Conservation (phyloP, 192 early-diverging fungal genomes). For the Coemansia sp. region DNA sequence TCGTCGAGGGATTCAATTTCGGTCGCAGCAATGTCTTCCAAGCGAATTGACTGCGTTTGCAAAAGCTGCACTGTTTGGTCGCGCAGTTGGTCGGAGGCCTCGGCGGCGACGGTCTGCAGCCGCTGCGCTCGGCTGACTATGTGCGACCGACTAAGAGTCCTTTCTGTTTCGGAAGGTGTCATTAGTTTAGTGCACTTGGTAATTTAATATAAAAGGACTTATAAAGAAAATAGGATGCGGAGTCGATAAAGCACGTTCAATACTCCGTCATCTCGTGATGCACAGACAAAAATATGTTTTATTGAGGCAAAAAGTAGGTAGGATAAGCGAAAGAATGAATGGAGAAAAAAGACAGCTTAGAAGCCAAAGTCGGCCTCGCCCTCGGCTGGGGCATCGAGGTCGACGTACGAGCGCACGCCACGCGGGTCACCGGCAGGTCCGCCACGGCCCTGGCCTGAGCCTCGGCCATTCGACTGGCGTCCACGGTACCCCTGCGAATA, state of each 20-base stretch:
- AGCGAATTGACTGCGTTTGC: slow-evolving; percentile 36
- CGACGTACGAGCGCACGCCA: slow-evolving; percentile 80
- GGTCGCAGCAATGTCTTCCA: slow-evolving; percentile 34
- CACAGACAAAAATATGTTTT: too few relatives aligned
- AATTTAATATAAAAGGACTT: too few relatives aligned
- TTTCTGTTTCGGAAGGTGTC: too few relatives aligned
- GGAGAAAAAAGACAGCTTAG: slow-evolving; percentile 8
- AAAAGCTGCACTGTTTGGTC: slow-evolving; percentile 23
- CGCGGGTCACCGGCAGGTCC: slow-evolving; percentile 59
- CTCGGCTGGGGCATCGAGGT: slow-evolving; percentile 83
- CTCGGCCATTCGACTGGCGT: slow-evolving; percentile 13
- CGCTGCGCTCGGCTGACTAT: slow-evolving; percentile 21
- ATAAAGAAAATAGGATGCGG: too few relatives aligned
- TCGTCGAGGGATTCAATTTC: slow-evolving; percentile 24
- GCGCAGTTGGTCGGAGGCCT: slow-evolving; percentile 31
- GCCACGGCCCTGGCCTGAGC: slow-evolving; percentile 9
- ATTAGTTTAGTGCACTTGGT: too few relatives aligned
- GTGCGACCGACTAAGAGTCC: slow-evolving; percentile 2
- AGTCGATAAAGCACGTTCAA: too few relatives aligned
- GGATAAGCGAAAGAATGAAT: not conserved
- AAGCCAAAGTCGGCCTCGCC: slow-evolving; percentile 64
- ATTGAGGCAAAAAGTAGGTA: not conserved
- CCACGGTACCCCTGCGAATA: slow-evolving; percentile 33
- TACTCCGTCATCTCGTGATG: too few relatives aligned
- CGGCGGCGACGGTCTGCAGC: slow-evolving; percentile 38